Evolutionary conservation across 2,329 filamentous ascomycete species (phyloP).

Genomic region (Fusarium sp.): DNA sequence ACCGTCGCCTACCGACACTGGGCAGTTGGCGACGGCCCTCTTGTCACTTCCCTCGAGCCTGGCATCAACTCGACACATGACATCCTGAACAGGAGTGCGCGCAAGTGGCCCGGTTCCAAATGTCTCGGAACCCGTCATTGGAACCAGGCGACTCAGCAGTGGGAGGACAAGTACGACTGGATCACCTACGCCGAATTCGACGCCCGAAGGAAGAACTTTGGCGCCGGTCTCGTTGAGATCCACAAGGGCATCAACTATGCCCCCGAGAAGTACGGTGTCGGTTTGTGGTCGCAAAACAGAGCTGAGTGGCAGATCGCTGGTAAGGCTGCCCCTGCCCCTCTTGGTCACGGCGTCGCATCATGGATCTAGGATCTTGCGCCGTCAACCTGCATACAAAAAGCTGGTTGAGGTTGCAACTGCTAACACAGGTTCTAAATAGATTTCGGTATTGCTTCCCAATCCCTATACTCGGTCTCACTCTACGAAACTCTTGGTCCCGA

Average conservation of each 20-base stretch:
- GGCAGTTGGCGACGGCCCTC: constrained; percentile 76
- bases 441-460: constrained; percentile 86
- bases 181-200: constrained; percentile 84
- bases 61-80: constrained; percentile 80
- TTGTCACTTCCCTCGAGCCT: constrained; percentile 80
- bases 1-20: constrained; percentile 86
- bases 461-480: constrained; percentile 89
- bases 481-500: constrained; percentile 96
- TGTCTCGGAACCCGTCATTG: constrained; percentile 87
- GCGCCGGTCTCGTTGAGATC: constrained; percentile 85
- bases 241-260: constrained; percentile 77
- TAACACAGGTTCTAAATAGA: constrained; percentile 64
- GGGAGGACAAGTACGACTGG: constrained; percentile 82
- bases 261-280: constrained; percentile 76
- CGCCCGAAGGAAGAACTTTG: constrained; percentile 83
- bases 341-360: constrained; percentile 8
- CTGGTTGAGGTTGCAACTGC: constrained; percentile 6
- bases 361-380: constrained; percentile 10
- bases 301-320: constrained; percentile 89
- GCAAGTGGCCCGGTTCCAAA: constrained; percentile 72
- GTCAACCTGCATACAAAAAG: constrained; percentile 13
- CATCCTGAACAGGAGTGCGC: constrained; percentile 77
- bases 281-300: constrained; percentile 88
- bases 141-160: constrained; percentile 78
- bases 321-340: constrained; percentile 51